These are phyloP conservation scores for Cicer judaicum DNA, from an alignment of 306 rosid genomes.

Conservation along the genomic window DNA sequence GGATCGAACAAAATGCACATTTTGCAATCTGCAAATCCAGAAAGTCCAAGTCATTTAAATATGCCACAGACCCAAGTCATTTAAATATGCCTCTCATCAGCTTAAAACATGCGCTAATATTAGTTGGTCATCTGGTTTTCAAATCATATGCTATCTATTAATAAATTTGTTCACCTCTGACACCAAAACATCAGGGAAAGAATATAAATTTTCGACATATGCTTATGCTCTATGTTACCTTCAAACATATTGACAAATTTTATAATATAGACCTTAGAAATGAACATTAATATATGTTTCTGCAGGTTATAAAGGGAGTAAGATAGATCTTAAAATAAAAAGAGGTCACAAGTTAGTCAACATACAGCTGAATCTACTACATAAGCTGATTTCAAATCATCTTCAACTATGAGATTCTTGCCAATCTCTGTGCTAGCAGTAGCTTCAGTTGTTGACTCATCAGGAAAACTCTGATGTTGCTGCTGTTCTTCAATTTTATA, in stretches of 20 bases:
- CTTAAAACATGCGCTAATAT: slow-evolving; percentile 20
- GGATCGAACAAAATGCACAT: slow-evolving; percentile 25
- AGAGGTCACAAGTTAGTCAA: slow-evolving; percentile 32
- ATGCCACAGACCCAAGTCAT: not conserved
- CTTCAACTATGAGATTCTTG: slow-evolving; percentile 79
- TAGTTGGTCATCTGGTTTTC: slow-evolving; percentile 15
- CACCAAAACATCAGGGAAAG: not conserved
- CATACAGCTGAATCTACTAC: slow-evolving; percentile 72
- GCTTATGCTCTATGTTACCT: slow-evolving; percentile 12
- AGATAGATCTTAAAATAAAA: slow-evolving; percentile 22
- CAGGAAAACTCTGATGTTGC: slow-evolving; percentile 71
- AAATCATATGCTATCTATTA: slow-evolving; percentile 29
- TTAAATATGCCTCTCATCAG: slow-evolving; percentile 25
- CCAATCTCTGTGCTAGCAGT: slow-evolving; percentile 63
- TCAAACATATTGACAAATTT: slow-evolving; percentile 13
- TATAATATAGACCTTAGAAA: not conserved
- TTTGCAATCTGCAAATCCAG: slow-evolving; percentile 32
- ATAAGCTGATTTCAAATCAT: slow-evolving; percentile 79
- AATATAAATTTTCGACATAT: not conserved
- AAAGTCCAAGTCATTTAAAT: slow-evolving; percentile 14
- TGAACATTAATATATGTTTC: slow-evolving; percentile 6
- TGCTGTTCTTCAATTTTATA: slow-evolving; percentile 75
- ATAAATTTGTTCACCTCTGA: slow-evolving; percentile 6
- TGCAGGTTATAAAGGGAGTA: slow-evolving; percentile 1
- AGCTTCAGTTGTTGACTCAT: slow-evolving; percentile 68